Conservation (phyloP, 2,329 filamentous ascomycete genomes). For the Aspergillus novoparasiticus region DNA sequence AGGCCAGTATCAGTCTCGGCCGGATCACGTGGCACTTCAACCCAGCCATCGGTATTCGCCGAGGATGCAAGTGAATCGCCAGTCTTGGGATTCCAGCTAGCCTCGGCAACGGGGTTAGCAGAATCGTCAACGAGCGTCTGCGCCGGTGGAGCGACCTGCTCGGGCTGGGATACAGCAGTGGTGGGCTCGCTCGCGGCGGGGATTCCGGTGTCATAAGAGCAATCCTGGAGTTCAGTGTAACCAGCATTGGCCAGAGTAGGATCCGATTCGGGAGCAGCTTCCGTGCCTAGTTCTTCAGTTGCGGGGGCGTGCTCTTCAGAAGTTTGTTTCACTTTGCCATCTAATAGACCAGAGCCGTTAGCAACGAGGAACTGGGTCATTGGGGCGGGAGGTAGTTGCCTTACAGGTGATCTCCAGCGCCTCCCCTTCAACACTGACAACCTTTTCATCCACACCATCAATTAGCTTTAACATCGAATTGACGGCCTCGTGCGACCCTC, state of each 20-base stretch:
- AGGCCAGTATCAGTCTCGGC: conserved; percentile 72
- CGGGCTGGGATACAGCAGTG: conserved; percentile 18
- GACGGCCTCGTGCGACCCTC: conserved; percentile 62
- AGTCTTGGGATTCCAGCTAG: conserved; percentile 58
- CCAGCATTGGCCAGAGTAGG: conserved; percentile 64
- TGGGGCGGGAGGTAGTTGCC: conserved; percentile 28
- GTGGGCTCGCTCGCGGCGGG: conserved; percentile 52
- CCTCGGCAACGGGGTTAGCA: conserved; percentile 52
- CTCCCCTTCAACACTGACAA: conserved; percentile 59
- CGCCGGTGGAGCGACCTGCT: conserved; percentile 35
- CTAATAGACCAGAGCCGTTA: conserved; percentile 34
- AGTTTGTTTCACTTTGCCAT: conserved; percentile 55
- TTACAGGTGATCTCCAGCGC: conserved; percentile 60
- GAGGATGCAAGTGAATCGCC: conserved; percentile 50
- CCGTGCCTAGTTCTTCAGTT: conserved; percentile 40
- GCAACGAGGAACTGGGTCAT: not conserved
- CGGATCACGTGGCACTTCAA: conserved; percentile 73
- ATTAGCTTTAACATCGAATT: conserved; percentile 63
- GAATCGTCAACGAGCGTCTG: conserved; percentile 47
- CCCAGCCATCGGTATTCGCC: conserved; percentile 66
- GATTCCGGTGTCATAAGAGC: conserved; percentile 58
- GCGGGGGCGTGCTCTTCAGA: conserved; percentile 46
- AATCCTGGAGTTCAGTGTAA: conserved; percentile 60
- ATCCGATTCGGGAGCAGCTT: conserved; percentile 50
- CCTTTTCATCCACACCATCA: conserved; percentile 60